Conservation (phyloP, 2,329 filamentous ascomycete species). For the Daldinia sp. region DNA sequence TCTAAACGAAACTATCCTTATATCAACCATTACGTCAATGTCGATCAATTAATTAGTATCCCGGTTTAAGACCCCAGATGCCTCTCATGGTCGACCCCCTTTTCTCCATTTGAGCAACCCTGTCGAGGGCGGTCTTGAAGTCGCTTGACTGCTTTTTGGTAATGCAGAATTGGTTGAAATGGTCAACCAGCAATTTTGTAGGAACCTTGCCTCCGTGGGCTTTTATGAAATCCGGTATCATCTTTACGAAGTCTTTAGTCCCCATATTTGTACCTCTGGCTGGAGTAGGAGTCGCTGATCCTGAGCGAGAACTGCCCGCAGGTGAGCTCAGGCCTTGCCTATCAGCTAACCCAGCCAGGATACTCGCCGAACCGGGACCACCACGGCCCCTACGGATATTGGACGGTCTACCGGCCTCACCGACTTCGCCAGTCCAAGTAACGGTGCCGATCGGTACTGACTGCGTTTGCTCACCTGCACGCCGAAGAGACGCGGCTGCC, state of each 20-base stretch:
- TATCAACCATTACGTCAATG: neutral
- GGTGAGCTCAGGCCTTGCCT: slow-evolving; percentile 60
- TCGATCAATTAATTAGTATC: slow-evolving; percentile 28
- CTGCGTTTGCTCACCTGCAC: slow-evolving; percentile 78
- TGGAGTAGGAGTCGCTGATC: slow-evolving; percentile 55
- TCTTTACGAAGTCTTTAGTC: slow-evolving; percentile 72
- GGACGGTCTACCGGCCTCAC: slow-evolving; percentile 78
- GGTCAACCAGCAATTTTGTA: slow-evolving; percentile 87
- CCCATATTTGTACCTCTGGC: slow-evolving; percentile 55
- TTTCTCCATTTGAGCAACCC: slow-evolving; percentile 78
- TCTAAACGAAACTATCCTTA: neutral
- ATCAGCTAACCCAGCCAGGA: slow-evolving; percentile 69
- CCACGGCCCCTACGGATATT: slow-evolving; percentile 61
- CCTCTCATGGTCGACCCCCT: slow-evolving; percentile 64
- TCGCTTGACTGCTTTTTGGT: slow-evolving; percentile 76
- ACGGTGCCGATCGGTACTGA: slow-evolving; percentile 83
- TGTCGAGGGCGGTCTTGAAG: slow-evolving; percentile 84
- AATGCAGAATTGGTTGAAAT: slow-evolving; percentile 85
- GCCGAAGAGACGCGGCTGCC: slow-evolving; percentile 80
- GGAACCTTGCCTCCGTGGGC: slow-evolving; percentile 82
- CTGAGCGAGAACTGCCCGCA: slow-evolving; percentile 59
- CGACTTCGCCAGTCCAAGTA: slow-evolving; percentile 92
- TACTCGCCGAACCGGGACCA: slow-evolving; percentile 65
- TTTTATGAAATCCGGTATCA: slow-evolving; percentile 84
- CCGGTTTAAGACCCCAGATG: slow-evolving; percentile 62